A percentile compares a stretch with the other conserved stretches of the same genome.
Conservation (phyloP, 495 filamentous ascomycete species). For the Tuber indicum region DNA sequence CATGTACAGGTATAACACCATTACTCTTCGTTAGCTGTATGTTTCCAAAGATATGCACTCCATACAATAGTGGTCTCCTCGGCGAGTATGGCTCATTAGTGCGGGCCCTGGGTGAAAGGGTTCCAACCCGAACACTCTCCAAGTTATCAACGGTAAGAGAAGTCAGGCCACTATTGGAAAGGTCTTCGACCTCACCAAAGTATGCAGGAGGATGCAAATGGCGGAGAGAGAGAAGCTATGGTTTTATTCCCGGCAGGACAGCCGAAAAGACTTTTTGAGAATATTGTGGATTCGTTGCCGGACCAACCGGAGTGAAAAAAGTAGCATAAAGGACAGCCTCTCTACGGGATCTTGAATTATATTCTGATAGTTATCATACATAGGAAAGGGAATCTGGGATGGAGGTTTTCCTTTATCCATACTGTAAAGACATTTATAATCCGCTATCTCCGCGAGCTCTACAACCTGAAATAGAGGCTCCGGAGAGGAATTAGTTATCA, state of each 20-base stretch:
- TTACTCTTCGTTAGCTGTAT: conserved; percentile 47
- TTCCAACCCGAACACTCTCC: conserved; percentile 49
- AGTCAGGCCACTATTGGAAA: conserved; percentile 48
- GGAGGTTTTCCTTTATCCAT: not conserved
- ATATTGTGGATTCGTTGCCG: conserved; percentile 5
- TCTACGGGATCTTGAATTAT: not conserved
- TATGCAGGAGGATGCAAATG: conserved; percentile 38
- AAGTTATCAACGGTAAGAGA: conserved; percentile 49
- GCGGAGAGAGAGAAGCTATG: conserved; percentile 19
- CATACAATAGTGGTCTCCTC: conserved; percentile 43
- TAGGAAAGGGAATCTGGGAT: not conserved
- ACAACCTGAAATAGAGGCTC: too few species aligned
- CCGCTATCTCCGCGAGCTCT: too few species aligned
- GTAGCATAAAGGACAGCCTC: not conserved
- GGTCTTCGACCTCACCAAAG: conserved; percentile 47
- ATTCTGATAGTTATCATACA: not conserved
- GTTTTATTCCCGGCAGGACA: conserved; percentile 29
- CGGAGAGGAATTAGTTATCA: too few species aligned
- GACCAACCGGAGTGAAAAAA: not conserved
- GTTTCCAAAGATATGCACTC: conserved; percentile 54
- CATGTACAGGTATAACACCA: conserved; percentile 41
- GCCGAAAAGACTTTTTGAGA: conserved; percentile 13
- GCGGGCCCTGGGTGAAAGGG: not conserved
- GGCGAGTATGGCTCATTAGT: not conserved
- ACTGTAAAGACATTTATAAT: too few species aligned